Evolutionary conservation across 1,284 basidiomycete genomes (phyloP), one percentile per base, ranked within the genome.

Genomic region (Xerocomus cyaneibrunnescens): DNA sequence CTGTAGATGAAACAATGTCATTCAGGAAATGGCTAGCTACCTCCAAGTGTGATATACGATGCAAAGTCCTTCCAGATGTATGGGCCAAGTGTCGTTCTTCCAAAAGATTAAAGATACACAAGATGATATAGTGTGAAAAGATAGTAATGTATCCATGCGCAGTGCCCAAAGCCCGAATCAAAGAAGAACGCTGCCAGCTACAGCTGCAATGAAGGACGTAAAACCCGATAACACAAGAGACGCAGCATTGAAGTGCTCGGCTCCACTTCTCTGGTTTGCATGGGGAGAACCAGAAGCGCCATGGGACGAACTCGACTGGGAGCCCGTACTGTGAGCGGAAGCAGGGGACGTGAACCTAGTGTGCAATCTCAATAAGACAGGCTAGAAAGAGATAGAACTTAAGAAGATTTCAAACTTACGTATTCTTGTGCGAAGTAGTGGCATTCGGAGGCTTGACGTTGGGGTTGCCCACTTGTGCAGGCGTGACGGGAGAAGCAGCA

Each of bases 211-310:
- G 27, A 62, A 21, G 36, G 62, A 55, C 27, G 54, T 54, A 7
- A 67, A 36, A 30, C 69, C 58, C 7, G 62, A 65, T 3, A 67
- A 31, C 9, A 56, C 56, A 5, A 68, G 38, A 5, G 69, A 60
- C 3, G 51, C 51, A 8, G 55, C 54, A 44, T 51, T 55, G 6
- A 62, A 62, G 49, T 64, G 67, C 47, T 56, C 55, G 32, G 69
- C 65, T 8, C 66, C 58, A 39, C 64, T 70, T 65, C 71, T 71
- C 54, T 67, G 68, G 46, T 71, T 69, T 25, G 65, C 66, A 32
- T 60, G 62, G 21, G 69, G 62, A 28, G 66, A 50, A 34, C 48
- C 54, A 49, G 68, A 54, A 8, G 60, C 23, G 23, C 42, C 44
- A 5, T 52, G 52, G 23, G 60, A 42, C 30, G 54, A 44, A 44